A percentile compares a stretch with the other conserved stretches of the same genome.
Conservation (phyloP, 345 rosid genomes). For the Kandelia obovata region DNA sequence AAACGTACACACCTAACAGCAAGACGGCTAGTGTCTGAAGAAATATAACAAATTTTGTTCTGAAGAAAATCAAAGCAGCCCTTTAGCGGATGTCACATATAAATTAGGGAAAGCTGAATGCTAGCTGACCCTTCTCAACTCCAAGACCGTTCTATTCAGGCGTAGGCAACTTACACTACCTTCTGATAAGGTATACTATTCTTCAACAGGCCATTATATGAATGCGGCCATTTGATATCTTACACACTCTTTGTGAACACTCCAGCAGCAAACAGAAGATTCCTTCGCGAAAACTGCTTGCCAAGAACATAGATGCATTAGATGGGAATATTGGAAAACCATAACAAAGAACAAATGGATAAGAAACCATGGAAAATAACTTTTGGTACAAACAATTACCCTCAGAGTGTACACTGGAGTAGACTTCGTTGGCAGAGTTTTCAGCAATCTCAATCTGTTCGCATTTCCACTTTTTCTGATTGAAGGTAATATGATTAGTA, state of each 20-base stretch:
- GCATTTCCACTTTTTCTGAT: slow-evolving; percentile 60
- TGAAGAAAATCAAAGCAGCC: too few relatives aligned
- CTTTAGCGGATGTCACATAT: too few relatives aligned
- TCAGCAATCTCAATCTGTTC: slow-evolving; percentile 70
- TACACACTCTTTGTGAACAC: slow-evolving; percentile 52
- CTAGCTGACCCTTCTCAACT: too few relatives aligned
- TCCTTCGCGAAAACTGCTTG: slow-evolving; percentile 79
- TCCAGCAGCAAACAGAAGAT: slow-evolving; percentile 87
- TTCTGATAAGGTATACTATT: too few relatives aligned
- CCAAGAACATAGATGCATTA: not conserved
- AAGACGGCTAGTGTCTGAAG: too few relatives aligned
- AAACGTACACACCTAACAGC: too few relatives aligned
- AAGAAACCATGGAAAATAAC: not conserved
- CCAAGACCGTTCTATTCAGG: too few relatives aligned
- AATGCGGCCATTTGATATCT: not conserved
- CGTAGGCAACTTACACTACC: too few relatives aligned
- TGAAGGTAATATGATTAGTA: not conserved
- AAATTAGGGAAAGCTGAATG: too few relatives aligned
- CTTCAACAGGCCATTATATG: too few relatives aligned
- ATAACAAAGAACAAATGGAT: too few relatives aligned
- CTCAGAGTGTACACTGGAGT: slow-evolving; percentile 71
- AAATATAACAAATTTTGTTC: too few relatives aligned
- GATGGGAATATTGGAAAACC: not conserved
- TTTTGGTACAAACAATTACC: slow-evolving; percentile 31
- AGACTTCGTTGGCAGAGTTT: slow-evolving; percentile 83